Percentiles rank a stretch among this genome's conserved stretches.
phyloP scores from a whole-genome alignment of 306 rosid genomes.

The Glycine soja region DNA sequence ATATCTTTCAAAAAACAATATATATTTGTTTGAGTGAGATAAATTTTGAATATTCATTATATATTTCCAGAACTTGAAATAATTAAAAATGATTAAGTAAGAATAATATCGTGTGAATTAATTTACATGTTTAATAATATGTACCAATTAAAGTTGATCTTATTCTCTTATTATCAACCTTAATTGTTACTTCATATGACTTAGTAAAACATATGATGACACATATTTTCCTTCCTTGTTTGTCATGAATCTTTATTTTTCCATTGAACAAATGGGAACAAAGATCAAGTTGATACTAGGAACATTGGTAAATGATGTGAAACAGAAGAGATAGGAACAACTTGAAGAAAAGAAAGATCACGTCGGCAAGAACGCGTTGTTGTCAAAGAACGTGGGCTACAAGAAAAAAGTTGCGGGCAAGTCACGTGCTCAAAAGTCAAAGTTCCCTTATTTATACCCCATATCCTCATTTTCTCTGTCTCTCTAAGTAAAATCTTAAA shows the following conservation, averaged over 20 bases:
- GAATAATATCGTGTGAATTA: too few relatives aligned
- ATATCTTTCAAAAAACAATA: too few relatives aligned
- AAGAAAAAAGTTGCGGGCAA: conserved; percentile 11
- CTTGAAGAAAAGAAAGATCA: not conserved
- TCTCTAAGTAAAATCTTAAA: not conserved
- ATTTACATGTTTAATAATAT: too few relatives aligned
- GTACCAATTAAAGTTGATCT: not conserved
- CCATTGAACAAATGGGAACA: conserved; percentile 27
- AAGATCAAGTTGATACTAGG: not conserved
- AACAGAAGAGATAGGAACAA: not conserved
- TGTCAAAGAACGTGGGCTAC: conserved; percentile 41
- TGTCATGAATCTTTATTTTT: not conserved
- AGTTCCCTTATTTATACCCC: conserved; percentile 25
- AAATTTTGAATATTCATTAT: too few relatives aligned
- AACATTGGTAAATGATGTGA: not conserved
- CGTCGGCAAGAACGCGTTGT: conserved; percentile 53
- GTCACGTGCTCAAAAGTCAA: conserved; percentile 53
- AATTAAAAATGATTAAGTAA: too few relatives aligned
- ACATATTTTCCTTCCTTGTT: not conserved
- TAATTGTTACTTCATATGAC: not conserved
- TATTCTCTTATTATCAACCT: not conserved
- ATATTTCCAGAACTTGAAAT: too few relatives aligned
- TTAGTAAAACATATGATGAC: not conserved
- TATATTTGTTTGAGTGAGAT: too few relatives aligned
- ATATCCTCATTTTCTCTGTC: conserved; percentile 15